These are phyloP conservation scores for Saccharomycopsis capsularis DNA, from an alignment of 805 yeast species.

Conservation along the genomic window DNA sequence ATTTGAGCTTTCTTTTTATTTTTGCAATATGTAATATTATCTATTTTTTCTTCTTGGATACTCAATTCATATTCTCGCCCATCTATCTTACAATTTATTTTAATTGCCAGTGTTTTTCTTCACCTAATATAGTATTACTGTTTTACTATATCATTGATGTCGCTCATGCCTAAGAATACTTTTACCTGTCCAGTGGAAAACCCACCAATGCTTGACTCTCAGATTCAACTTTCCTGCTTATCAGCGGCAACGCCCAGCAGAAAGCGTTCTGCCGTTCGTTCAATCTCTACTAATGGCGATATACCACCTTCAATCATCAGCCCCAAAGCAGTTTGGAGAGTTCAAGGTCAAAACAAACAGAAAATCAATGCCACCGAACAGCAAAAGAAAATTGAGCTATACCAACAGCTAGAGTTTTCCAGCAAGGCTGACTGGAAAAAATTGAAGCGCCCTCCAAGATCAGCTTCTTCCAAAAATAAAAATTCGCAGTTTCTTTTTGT, in stretches of 20 bases:
- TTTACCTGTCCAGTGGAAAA: too few species aligned
- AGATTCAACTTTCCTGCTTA: neutral
- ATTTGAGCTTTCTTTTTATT: too few species aligned
- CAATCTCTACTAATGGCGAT: too few species aligned
- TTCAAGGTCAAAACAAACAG: neutral
- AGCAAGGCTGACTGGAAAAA: slow-evolving; percentile 14
- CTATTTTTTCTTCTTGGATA: too few species aligned
- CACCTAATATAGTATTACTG: too few species aligned
- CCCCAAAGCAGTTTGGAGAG: slow-evolving; percentile 12
- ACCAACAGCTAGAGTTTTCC: slow-evolving; percentile 17
- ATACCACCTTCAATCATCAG: neutral
- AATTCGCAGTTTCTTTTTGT: slow-evolving; percentile 30
- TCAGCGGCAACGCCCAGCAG: too few species aligned
- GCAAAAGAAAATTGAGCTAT: slow-evolving; percentile 11
- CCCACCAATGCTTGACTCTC: neutral
- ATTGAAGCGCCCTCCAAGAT: slow-evolving; percentile 23
- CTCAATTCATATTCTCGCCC: too few species aligned
- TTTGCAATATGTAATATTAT: too few species aligned
- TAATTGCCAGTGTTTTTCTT: too few species aligned
- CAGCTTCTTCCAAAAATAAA: slow-evolving; percentile 30
- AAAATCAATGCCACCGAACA: neutral
- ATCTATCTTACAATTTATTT: too few species aligned
- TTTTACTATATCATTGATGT: neutral
- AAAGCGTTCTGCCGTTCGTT: too few species aligned
- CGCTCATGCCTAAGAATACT: too few species aligned